Evolutionary conservation across 1,284 basidiomycete species (phyloP), one percentile per base, ranked within the genome.

Genomic region (Ustanciosporium gigantosporum): DNA sequence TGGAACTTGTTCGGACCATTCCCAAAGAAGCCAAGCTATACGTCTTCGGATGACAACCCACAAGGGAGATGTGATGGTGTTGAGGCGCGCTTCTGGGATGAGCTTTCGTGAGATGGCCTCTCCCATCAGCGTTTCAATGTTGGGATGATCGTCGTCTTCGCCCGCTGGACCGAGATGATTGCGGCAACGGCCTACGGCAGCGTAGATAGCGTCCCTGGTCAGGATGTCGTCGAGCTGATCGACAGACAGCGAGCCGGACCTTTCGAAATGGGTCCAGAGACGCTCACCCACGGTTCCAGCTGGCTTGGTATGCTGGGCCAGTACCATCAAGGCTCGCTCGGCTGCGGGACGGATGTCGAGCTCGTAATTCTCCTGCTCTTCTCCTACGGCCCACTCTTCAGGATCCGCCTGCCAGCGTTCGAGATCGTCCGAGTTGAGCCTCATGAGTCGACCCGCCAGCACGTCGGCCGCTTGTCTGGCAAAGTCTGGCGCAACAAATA

Each of bases 281-380:
- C 62, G 49, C 39, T 69, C 50, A n/a, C 69, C 65, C 14, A 76
- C 42, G 17, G 45, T 51, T 6, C 48, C 66, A 15, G 47, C 55
- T 5, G 60, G 67, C 21, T 65, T 66, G 8, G 62, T 62, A 22
- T 55, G 36, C 25, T 60, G 50, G 2, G 70, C 70, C 4, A 76
- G 41, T 2, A 66, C 58, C 50, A 73, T 51, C 23, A 77, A 50
- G 11, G 68, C 52, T 20, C 69, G 53, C 32, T 75, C 74, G 5
- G 75, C 75, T 0, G 74, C 70, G 11, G 74, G 74, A 0, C 75
- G 64, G 25, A 77, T 66, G 36, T 77, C 75, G 19, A 72, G 58
- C 29, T 73, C 66, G 39, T 59, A 23, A 25, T 68, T 66, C 41
- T 60, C 66, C 46, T 70, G 69, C 21, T 67, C 59, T 42, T 76